These are phyloP conservation scores for Botrytis fragariae DNA, from an alignment of 2,329 filamentous ascomycete species.

Conservation along the genomic window DNA sequence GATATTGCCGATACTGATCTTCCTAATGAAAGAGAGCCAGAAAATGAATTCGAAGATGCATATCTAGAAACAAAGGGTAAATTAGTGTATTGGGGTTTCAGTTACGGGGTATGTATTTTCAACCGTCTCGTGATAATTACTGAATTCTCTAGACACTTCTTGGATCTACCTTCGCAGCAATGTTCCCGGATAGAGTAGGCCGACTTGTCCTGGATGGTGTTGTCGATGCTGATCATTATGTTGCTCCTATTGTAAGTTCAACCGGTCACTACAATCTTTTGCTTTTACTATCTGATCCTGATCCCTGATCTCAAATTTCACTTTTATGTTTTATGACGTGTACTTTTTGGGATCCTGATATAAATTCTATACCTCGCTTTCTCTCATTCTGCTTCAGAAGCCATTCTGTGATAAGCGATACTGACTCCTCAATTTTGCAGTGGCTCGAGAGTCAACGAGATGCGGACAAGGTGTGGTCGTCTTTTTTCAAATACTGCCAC, in stretches of 20 bases:
- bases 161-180: conserved; percentile 46
- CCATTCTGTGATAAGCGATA: not conserved
- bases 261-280: not conserved
- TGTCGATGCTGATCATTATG: conserved; percentile 34
- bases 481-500: conserved; percentile 37
- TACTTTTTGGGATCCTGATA: not conserved
- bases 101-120: conserved; percentile 42
- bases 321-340: too few species aligned
- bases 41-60: not conserved
- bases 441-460: conserved; percentile 31
- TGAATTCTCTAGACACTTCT: conserved; percentile 33
- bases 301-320: not conserved
- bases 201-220: conserved; percentile 42
- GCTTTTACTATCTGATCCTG: not conserved
- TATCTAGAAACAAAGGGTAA: conserved; percentile 30
- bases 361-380: not conserved
- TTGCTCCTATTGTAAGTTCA: conserved; percentile 22
- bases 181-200: conserved; percentile 46
- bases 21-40: not conserved
- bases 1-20: not conserved
- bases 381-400: not conserved
- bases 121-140: not conserved
- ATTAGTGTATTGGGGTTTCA: conserved; percentile 49
- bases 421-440: not conserved
- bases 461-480: conserved; percentile 32